Conservation (phyloP, 1,284 basidiomycete genomes). For the Takashimella tepidaria region DNA sequence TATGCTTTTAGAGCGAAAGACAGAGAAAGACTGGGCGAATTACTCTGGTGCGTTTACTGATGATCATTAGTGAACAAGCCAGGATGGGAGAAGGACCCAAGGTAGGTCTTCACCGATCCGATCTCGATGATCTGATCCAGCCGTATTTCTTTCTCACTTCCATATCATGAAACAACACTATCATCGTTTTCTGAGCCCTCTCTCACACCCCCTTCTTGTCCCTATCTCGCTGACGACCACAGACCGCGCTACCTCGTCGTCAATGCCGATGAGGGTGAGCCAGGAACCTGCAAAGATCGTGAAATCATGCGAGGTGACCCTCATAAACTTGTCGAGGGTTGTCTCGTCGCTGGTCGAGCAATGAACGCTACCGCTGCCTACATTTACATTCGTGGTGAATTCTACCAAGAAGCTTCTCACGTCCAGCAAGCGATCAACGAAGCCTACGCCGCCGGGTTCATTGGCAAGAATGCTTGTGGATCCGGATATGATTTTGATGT, state of each 20-base stretch:
- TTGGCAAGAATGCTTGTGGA: constrained; percentile 89
- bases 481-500: constrained; percentile 94
- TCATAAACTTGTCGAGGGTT: constrained; percentile 96
- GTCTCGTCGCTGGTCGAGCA: constrained; percentile 90
- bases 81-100: constrained; percentile 89
- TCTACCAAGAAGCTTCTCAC: constrained; percentile 90
- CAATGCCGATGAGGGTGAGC: constrained; percentile 98
- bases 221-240: not conserved
- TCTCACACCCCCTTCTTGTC: not conserved
- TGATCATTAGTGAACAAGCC: constrained; percentile 69
- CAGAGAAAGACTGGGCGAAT: not conserved
- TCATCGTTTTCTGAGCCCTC: too few relatives aligned
- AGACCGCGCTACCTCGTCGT: constrained; percentile 94
- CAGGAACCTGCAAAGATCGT: constrained; percentile 97
- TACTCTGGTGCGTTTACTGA: not conserved
- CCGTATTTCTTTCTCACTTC: too few relatives aligned
- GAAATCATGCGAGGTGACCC: constrained; percentile 98
- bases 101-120: constrained; percentile 50
- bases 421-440: constrained; percentile 92
- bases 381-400: constrained; percentile 99
- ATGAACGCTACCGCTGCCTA: constrained; percentile 97
- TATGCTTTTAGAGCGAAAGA: not conserved
- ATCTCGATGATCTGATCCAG: too few relatives aligned
- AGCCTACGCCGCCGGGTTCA: constrained; percentile 84
- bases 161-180: too few relatives aligned